Percentiles rank a stretch among this genome's conserved stretches.
These are phyloP conservation scores for Spathaspora hagerdaliae DNA, from an alignment of 805 yeast genomes.

Conservation along the genomic window DNA sequence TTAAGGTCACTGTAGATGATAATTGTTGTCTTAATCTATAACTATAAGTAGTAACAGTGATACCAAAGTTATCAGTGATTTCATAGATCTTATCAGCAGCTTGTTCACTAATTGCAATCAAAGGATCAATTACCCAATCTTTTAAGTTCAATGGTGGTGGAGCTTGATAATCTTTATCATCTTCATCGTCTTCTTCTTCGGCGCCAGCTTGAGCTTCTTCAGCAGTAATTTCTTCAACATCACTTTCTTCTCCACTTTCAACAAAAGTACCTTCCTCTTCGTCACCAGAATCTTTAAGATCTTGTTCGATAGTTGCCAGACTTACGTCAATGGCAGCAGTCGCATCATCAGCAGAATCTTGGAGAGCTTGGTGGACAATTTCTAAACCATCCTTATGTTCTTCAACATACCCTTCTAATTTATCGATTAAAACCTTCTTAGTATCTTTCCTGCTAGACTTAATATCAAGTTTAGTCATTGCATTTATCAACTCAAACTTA, in stretches of 20 bases:
- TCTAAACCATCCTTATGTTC: constrained; percentile 18
- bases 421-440: constrained; percentile 37
- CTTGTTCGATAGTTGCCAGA: constrained; percentile 12
- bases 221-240: constrained; percentile 19
- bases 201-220: constrained; percentile 17
- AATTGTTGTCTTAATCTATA: constrained; percentile 38
- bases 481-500: constrained; percentile 38
- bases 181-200: constrained; percentile 30
- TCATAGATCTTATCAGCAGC: constrained; percentile 21
- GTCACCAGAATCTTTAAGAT: constrained; percentile 18
- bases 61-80: constrained; percentile 32
- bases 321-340: constrained; percentile 17
- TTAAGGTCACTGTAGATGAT: constrained; percentile 33
- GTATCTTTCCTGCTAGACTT: constrained; percentile 36
- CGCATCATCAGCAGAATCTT: constrained; percentile 17
- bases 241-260: constrained; percentile 25
- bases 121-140: constrained; percentile 35
- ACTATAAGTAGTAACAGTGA: constrained; percentile 29
- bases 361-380: constrained; percentile 13
- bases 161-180: constrained; percentile 32
- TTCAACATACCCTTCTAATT: constrained; percentile 26
- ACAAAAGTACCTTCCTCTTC: constrained; percentile 14
- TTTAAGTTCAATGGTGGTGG: constrained; percentile 39
- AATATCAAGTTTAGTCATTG: constrained; percentile 32
- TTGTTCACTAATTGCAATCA: constrained; percentile 26